phyloP scores from a whole-genome alignment of 163 green algal species.

The Chlamydomonas reinhardtii region DNA sequence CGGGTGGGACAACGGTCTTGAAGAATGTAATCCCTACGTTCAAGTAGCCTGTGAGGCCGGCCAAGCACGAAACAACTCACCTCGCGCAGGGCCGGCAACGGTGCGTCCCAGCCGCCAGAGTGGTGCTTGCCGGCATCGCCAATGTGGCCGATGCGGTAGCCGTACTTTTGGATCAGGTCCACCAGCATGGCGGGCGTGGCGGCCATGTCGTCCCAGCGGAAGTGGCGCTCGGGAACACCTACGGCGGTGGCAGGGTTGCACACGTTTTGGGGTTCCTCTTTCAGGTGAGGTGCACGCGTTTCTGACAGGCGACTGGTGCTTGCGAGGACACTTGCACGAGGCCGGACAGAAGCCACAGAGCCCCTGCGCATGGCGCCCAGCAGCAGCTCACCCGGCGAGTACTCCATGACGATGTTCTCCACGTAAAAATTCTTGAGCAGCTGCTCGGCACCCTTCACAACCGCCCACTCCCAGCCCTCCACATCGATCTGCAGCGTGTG shows the following conservation, averaged over 20 bases:
- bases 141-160: constrained; percentile 58
- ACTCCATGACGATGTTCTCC: constrained; percentile 81
- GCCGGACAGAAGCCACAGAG: no score
- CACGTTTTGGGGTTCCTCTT: no score
- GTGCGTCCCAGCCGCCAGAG: not conserved
- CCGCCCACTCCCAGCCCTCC: constrained; percentile 84
- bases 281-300: no score
- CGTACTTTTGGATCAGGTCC: constrained; percentile 33
- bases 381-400: constrained; percentile 66
- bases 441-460: constrained; percentile 60
- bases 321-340: no score
- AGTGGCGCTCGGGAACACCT: constrained; percentile 58
- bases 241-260: not conserved
- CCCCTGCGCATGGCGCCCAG: no score
- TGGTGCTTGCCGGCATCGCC: constrained; percentile 53
- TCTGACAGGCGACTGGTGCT: no score
- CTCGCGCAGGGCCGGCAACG: constrained; percentile 14
- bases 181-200: constrained; percentile 45
- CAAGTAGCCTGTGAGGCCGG: no score
- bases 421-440: constrained; percentile 59
- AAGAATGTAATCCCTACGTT: no score
- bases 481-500: constrained; percentile 77
- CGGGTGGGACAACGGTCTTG: no score
- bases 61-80: not conserved
- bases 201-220: constrained; percentile 20